phyloP scores from a whole-genome alignment of 1,284 basidiomycete species.

The Anthracocystis walkeri region DNA sequence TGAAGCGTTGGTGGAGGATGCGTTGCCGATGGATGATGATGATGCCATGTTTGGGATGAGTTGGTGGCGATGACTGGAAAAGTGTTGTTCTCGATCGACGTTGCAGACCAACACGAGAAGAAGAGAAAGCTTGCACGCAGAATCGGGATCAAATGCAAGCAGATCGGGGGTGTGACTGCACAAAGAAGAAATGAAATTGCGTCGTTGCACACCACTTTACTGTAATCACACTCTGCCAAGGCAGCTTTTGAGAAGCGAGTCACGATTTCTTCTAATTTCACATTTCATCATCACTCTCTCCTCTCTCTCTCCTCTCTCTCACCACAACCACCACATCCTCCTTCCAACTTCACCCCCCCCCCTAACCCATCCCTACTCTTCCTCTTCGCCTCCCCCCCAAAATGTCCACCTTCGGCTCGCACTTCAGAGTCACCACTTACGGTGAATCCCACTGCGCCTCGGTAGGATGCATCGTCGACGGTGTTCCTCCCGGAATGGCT shows the following conservation, averaged over 20 bases:
- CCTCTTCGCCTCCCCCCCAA: constrained; percentile 4
- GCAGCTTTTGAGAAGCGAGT: constrained; percentile 4
- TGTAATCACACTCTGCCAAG: no score
- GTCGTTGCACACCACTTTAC: neutral
- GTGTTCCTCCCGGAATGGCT: constrained; percentile 90
- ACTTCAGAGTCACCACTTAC: constrained; percentile 95
- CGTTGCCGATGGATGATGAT: constrained; percentile 31
- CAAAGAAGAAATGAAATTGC: no score
- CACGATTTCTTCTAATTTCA: constrained; percentile 12
- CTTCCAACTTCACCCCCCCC: no score
- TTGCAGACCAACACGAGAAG: constrained; percentile 3
- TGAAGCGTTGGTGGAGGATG: constrained; percentile 23
- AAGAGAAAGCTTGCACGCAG: neutral
- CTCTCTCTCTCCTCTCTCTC: neutral
- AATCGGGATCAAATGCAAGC: neutral
- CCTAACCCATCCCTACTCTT: no score
- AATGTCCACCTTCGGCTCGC: constrained; percentile 92
- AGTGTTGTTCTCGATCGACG: constrained; percentile 3
- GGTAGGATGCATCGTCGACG: constrained; percentile 97
- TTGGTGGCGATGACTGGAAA: neutral
- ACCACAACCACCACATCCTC: neutral
- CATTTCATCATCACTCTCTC: neutral
- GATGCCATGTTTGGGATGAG: constrained; percentile 28
- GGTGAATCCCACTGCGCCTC: constrained; percentile 98
- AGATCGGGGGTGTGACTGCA: neutral